Evolutionary conservation across 176 grass and related monocot species (phyloP), one percentile per base, ranked within the genome.

Genomic region (Aegilops tauschii): DNA sequence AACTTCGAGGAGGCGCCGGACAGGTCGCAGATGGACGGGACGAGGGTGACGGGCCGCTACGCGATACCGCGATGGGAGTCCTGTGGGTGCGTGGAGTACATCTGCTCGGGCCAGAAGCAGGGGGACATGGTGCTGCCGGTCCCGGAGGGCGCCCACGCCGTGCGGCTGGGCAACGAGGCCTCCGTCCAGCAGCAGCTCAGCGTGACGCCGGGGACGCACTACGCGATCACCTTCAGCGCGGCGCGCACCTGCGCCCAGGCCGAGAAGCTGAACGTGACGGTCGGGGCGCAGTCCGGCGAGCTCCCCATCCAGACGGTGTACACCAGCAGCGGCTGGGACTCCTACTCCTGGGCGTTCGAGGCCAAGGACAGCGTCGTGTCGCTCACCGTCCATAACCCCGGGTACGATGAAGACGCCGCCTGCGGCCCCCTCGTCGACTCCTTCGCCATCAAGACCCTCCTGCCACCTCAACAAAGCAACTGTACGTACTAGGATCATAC

Each of bases 241-340:
- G 87, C 82, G 32, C 93, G 93, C 59, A 94, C 90, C 54, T 94
- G 93, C 79, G 93, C 93, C 1, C 90, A 92, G 87, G 52, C 85
- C 58, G 93, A 90, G 87, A 42, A 72, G 70, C 85, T 94, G 65
- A 88, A 94, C 74, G 64, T 94, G 1, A 90, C 87, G 2, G 85
- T 85, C 13, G 84, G 68, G 8, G 85, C 90, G 0, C 81, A 90
- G 12, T 83, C 82, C 30, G 90, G 80, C 82, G 35, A 82, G 16
- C 66, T 94, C 37, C 90, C 93, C 9, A 86, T 94, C 54, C 93
- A 94, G 87, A 94, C 90, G 3, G 61, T 87, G 2, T 94, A 92
- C 85, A 83, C 39, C 82, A 88, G 87, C 90, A 90, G 37, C 73
- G 93, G 93, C 12, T 94, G 90, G 90, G 93, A 92, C 73, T 88